Evolutionary conservation across 345 rosid species (phyloP), one percentile per base, ranked within the genome.

Genomic region (Clausena lansium): DNA sequence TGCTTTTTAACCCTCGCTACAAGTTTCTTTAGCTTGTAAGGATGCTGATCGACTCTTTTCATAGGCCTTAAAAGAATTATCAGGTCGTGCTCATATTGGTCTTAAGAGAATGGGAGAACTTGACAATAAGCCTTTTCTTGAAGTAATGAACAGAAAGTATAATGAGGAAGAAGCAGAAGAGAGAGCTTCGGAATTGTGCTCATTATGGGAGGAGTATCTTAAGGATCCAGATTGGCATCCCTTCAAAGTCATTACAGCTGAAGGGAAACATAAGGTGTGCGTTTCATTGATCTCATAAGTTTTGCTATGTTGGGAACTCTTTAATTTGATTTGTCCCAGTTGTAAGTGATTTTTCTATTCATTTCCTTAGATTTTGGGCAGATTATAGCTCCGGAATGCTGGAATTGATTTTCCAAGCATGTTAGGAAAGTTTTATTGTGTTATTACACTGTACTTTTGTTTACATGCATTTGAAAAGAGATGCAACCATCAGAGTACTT

Each of bases 41-140:
- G 75, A 47, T 74, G 61, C 57, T 76, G 54, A 71, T 73, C 36
- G 35, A 28, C 81, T 82, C 63, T 52, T 57, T 74, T 79, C 78
- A 45, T 77, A 95, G 98, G 88, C 84, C 25, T 73, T 92, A 81
- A 91, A 86, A 86, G 96, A 93, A 24, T 45, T 85, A 74, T 61
- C 86, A 75, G 72, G 5, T 58, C 84, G 85, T 30, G 83, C 81
- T 83, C 81, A 78, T 79, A 88, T 96, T 77, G 91, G 94, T 71
- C 90, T 94, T 74, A 94, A 89, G 88, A 88, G 98, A 84, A 94
- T 96, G 99, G 98, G 99, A 82, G 98, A 96, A 82, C 97, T 96
- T 61, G 93, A 94, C 64, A 79, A 79, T 8, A 84, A 86, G 81
- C 97, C 99, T 5, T 92, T 96, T 84, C 77, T 86, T 68, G 92